Base-by-base conservation (phyloP, 768 basidiomycete genomes). In the Boletus rubropictus region DNA sequence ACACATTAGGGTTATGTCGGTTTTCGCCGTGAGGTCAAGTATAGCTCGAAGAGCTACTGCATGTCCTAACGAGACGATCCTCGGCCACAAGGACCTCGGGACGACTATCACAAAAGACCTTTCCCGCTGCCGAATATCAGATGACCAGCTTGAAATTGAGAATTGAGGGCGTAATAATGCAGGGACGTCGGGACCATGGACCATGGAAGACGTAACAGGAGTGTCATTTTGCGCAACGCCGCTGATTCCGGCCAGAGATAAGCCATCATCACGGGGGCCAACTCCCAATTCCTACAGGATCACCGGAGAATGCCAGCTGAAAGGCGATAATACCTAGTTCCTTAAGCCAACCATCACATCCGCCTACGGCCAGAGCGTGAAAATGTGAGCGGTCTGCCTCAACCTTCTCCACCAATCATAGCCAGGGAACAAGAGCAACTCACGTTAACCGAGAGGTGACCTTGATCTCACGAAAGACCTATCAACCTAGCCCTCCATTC, bases 221-320 rank as follows among this genome's bases (percentile, higher is more conserved):
- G 53, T 42, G 43, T 43, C 48, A 34, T 27, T 52, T 51, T 35
- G 50, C 27, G 40, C 1, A n/a, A 21, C 9, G 5, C 47, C 33
- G 22, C 22, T 39, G 42, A 64, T 49, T n/a, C 68, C 61, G 34
- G n/a, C n/a, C n/a, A n/a, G n/a, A n/a, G n/a, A n/a, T n/a, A n/a
- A n/a, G n/a, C n/a, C n/a, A 17, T 73, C 66, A 8, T 58, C 6
- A 86, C 74, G 21, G 75, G 59, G 7, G 63, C 51, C 3, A 78
- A 64, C 56, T 91, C 84, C 81, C 86, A n/a, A 92, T 64, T 75
- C n/a, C 54, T 52, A 59, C 81, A 86, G 63, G 93, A 93, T 29
- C 63, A 65, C 17, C 67, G 62, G 42, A 86, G 59, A 31, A 77
- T 65, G 20, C 70, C 60, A 1, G 71, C 69, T 1, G 71, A 56